Evolutionary conservation across 2,329 filamentous ascomycete species (phyloP).

Genomic region (Pseudofabraea citricarpa): DNA sequence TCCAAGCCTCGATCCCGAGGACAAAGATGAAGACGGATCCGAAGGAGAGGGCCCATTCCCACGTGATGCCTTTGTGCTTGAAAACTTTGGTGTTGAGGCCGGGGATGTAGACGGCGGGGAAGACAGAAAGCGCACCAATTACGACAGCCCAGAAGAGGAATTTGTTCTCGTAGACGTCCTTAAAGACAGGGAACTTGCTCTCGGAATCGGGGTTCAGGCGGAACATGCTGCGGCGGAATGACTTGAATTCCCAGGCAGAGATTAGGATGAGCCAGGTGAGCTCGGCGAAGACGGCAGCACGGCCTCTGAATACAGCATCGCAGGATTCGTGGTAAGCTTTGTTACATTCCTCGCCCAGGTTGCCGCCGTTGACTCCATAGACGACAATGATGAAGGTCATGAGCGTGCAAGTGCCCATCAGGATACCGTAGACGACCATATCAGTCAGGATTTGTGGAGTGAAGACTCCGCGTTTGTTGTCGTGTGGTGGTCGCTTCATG

Average conservation of each 20-base stretch:
- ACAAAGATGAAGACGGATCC: slow-evolving; percentile 54
- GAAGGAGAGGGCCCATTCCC: slow-evolving; percentile 62
- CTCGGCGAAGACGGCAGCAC: slow-evolving; percentile 51
- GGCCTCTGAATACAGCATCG: slow-evolving; percentile 47
- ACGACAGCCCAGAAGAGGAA: slow-evolving; percentile 55
- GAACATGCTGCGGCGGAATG: slow-evolving; percentile 51
- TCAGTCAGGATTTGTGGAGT: slow-evolving; percentile 46
- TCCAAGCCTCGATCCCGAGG: slow-evolving; percentile 55
- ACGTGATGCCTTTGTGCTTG: slow-evolving; percentile 55
- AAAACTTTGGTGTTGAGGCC: slow-evolving; percentile 59
- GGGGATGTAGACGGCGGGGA: slow-evolving; percentile 59
- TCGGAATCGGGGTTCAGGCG: slow-evolving; percentile 42
- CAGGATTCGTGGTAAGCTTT: slow-evolving; percentile 41
- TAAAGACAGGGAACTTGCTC: slow-evolving; percentile 32
- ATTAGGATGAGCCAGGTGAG: slow-evolving; percentile 52
- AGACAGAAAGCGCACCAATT: slow-evolving; percentile 47
- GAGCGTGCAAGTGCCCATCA: slow-evolving; percentile 44
- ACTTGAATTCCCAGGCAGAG: slow-evolving; percentile 56
- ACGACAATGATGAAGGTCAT: slow-evolving; percentile 46
- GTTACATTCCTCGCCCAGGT: slow-evolving; percentile 53
- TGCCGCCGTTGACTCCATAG: slow-evolving; percentile 42
- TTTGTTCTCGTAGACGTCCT: slow-evolving; percentile 49
- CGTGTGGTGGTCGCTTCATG: slow-evolving; percentile 48
- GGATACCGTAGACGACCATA: slow-evolving; percentile 47
- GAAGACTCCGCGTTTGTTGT: slow-evolving; percentile 43